Conservation (phyloP, 225 moss, liverwort and hornwort species). For the Bryoerythrophyllum caledonicum region DNA sequence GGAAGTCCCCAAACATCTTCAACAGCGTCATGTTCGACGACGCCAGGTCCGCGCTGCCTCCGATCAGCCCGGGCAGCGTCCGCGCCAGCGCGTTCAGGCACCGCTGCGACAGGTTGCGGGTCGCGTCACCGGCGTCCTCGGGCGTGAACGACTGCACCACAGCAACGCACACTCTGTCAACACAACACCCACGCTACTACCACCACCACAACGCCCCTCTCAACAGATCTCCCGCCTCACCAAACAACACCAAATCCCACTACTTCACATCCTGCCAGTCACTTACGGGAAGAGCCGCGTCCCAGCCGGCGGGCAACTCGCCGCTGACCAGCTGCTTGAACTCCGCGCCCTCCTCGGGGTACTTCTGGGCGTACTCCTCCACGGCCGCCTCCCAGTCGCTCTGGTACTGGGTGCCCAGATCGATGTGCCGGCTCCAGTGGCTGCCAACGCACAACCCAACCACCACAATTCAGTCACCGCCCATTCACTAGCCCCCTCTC, state of each 20-base stretch:
- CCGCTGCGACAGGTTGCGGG: constrained; percentile 83
- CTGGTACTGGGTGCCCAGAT: constrained; percentile 53
- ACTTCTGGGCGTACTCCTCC: constrained; percentile 61
- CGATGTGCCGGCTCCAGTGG: constrained; percentile 82
- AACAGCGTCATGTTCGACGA: constrained; percentile 97
- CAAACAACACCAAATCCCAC: neutral
- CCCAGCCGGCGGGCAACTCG: constrained; percentile 68
- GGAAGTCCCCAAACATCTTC: constrained; percentile 98
- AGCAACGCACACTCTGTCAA: neutral
- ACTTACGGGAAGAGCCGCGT: constrained; percentile 73
- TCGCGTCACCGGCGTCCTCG: constrained; percentile 76
- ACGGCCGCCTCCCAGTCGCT: constrained; percentile 61
- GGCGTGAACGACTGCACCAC: constrained; percentile 58
- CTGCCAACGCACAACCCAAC: constrained; percentile 18
- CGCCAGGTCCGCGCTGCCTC: constrained; percentile 90
- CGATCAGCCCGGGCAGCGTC: constrained; percentile 74
- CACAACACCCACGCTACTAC: neutral
- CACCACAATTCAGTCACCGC: neutral
- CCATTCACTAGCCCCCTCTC: neutral
- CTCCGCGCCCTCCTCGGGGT: constrained; percentile 84
- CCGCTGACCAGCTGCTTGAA: constrained; percentile 73
- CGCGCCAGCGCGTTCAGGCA: constrained; percentile 74
- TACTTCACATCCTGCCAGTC: neutral
- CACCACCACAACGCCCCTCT: neutral
- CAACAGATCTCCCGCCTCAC: neutral